Evolutionary conservation across 495 filamentous ascomycete species (phyloP), one percentile per base, ranked within the genome.

Genomic region (Parmelia sp.): DNA sequence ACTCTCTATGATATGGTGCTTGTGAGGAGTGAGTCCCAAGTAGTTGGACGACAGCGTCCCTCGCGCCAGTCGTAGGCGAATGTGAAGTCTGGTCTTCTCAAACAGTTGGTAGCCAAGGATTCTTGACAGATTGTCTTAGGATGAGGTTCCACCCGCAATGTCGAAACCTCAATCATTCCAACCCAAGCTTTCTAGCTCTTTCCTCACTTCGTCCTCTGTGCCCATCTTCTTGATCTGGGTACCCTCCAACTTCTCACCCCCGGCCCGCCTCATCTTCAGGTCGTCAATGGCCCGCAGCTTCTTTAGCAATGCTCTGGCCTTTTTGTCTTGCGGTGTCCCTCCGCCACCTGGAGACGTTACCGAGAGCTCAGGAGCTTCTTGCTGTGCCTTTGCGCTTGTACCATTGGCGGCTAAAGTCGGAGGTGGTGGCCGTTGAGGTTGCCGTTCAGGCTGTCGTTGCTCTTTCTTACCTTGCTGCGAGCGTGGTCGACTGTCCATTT

Each of bases 191-290:
- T 87, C 83, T 58, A 98, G 75, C 75, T 98, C 94, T 75, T 86
- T 89, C 62, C 90, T 81, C 39, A 98, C 91, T 11, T 79, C 72
- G 39, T 84, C 80, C 79, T 97, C 95, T 7, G 92, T 98, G 27
- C 84, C 82, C 66, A 98, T 98, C 83, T 98, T 98, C 84, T 94
- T 95, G 80, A 97, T 85, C 79, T 98, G 94, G 57, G 94, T 98
- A 73, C 96, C 92, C 76, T 98, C 94, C 63, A 98, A 74, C 79
- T 96, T 97, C 82, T 98, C 94, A 15, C 94, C 95, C 42, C 86
- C 85, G 5, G 93, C 94, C 66, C 90, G 85, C 60, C 94, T 84
- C 91, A 96, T 94, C 81, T 97, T 96, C 62, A 98, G 78, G 72
- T 98, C 94, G 68, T 97, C 94, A 70, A 98, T 98, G 17, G 94